A percentile compares a stretch with the other conserved stretches of the same genome.
These are phyloP conservation scores for Aureobasidium uvarum DNA, from an alignment of 2,329 filamentous ascomycete genomes.

Conservation along the genomic window DNA sequence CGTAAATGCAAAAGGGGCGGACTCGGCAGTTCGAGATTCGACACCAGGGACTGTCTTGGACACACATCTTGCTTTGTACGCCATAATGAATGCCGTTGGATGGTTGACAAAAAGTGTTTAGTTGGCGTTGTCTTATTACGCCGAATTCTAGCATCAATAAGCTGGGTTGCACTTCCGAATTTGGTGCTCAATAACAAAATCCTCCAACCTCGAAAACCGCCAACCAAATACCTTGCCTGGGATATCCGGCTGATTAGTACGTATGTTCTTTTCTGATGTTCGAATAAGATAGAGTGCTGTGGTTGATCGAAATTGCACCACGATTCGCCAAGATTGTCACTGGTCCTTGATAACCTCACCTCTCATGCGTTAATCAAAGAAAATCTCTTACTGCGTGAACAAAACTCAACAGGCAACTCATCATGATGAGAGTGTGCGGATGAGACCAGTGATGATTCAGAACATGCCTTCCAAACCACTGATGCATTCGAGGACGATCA, in stretches of 20 bases:
- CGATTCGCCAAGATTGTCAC: too few species aligned
- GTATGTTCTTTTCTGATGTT: not conserved
- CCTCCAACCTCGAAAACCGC: not conserved
- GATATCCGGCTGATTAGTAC: not conserved
- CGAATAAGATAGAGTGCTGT: not conserved
- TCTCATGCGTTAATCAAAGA: too few species aligned
- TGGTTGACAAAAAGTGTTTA: not conserved
- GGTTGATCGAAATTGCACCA: too few species aligned
- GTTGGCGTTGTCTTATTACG: not conserved
- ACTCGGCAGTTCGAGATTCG: not conserved
- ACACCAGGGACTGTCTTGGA: not conserved
- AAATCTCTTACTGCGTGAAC: too few species aligned
- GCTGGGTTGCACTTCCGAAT: not conserved
- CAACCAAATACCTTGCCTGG: not conserved
- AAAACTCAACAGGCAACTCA: too few species aligned
- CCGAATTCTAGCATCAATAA: conserved; percentile 6
- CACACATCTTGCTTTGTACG: not conserved
- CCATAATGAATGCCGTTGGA: not conserved
- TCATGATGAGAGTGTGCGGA: too few species aligned
- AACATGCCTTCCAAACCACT: too few species aligned
- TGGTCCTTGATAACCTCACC: too few species aligned
- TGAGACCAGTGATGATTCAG: too few species aligned
- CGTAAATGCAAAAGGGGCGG: not conserved
- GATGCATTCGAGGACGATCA: too few species aligned
- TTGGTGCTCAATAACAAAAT: not conserved